Percentiles rank a stretch among this genome's conserved stretches.
These are phyloP conservation scores for Apostasia ramifera DNA, from an alignment of 106 monocot species.

Conservation along the genomic window DNA sequence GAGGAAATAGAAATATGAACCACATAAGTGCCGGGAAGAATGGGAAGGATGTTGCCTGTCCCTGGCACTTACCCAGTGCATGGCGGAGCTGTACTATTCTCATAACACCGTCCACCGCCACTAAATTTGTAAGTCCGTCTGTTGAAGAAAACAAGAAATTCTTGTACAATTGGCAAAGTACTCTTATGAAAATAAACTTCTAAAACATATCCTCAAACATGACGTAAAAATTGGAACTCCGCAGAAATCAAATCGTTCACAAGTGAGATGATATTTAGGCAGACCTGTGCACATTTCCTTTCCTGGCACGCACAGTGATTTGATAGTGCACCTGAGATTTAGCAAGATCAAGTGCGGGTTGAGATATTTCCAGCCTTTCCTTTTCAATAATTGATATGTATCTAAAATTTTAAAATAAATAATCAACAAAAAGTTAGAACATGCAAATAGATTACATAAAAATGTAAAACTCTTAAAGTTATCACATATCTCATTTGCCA, in stretches of 20 bases:
- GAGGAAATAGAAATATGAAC: background rate
- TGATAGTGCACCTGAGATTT: conserved; percentile 54
- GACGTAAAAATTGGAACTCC: background rate
- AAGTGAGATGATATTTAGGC: background rate
- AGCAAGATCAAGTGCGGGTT: conserved; percentile 54
- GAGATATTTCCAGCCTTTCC: conserved; percentile 73
- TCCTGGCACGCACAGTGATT: conserved; percentile 53
- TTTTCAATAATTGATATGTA: conserved; percentile 46
- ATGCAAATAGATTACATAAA: too few relatives aligned
- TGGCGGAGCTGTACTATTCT: conserved; percentile 73
- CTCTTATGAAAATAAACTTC: background rate
- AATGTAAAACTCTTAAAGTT: too few relatives aligned
- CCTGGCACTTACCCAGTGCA: conserved; percentile 55
- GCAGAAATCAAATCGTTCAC: background rate
- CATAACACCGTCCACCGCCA: conserved; percentile 59
- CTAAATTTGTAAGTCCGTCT: conserved; percentile 72
- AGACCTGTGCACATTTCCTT: conserved; percentile 62
- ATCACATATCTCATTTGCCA: too few relatives aligned
- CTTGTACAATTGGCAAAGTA: background rate
- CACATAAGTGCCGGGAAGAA: background rate
- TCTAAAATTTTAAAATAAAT: conserved; percentile 7
- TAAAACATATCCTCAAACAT: background rate
- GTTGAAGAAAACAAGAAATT: conserved; percentile 10
- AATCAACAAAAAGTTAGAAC: too few relatives aligned
- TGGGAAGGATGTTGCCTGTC: background rate